These are phyloP conservation scores for Cryptosporidium viatorum DNA, from an alignment of 169 alveolate genomes.

Conservation along the genomic window DNA sequence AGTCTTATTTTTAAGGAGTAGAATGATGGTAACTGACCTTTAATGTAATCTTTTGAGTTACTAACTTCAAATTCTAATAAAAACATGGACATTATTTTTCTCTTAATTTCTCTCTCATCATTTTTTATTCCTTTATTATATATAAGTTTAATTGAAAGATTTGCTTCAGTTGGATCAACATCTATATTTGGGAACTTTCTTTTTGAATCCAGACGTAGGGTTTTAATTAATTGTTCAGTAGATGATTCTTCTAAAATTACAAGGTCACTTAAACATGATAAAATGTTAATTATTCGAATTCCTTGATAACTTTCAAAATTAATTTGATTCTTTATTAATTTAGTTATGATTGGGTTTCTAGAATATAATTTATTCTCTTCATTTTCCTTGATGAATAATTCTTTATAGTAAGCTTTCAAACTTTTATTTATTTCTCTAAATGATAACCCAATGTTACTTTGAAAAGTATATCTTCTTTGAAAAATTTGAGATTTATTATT, in stretches of 20 bases:
- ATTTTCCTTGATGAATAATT: constrained; percentile 30
- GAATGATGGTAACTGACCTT: constrained; percentile 50
- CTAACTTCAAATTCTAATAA: constrained; percentile 42
- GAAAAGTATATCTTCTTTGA: constrained; percentile 19
- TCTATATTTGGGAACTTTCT: constrained; percentile 54
- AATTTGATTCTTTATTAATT: not conserved
- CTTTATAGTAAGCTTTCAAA: constrained; percentile 6
- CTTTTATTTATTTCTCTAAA: not conserved
- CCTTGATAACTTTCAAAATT: not conserved
- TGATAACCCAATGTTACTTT: not conserved
- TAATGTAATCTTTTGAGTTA: constrained; percentile 23
- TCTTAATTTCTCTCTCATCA: not conserved
- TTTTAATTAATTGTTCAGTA: constrained; percentile 35
- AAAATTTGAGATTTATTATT: not conserved
- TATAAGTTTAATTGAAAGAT: constrained; percentile 49
- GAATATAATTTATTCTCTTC: no score
- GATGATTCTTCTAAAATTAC: constrained; percentile 35
- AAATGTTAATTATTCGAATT: constrained; percentile 26
- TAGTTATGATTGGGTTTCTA: not conserved
- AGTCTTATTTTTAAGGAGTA: constrained; percentile 44
- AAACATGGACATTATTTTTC: constrained; percentile 32
- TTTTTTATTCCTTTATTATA: not conserved
- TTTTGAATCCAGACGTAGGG: constrained; percentile 38
- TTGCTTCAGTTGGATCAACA: constrained; percentile 70
- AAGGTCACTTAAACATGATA: constrained; percentile 25